Evolutionary conservation across 257 asterid genomes (phyloP), one percentile per base, ranked within the genome.

Genomic region (Apocynum venetum): DNA sequence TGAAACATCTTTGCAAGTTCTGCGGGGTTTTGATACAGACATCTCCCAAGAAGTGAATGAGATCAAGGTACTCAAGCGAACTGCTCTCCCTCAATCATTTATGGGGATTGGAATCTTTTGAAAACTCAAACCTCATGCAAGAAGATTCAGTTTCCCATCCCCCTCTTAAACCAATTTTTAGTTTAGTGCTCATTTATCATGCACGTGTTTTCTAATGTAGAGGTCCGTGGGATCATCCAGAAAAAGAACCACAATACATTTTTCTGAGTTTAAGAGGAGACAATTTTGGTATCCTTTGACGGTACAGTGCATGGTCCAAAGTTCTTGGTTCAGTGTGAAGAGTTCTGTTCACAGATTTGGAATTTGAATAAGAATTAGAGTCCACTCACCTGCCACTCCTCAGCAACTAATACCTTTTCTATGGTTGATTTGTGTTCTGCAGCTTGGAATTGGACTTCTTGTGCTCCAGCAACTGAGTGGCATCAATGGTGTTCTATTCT

Each of bases 381-480:
- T 55, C n/a, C 15, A 8, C 10, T 53, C 36, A 3, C 48, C n/a
- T 69, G 60, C 55, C 52, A 66, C 46, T 31, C 46, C 55, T 25
- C 55, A 41, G 14, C 47, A 19, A 43, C 38, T 43, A 57, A 76
- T 19, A 20, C 40, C 75, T 71, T 65, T 60, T 46, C 74, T 43
- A 75, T 71, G 59, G 35, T 64, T 44, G 44, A 59, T 57, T 36
- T 73, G 31, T 69, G 25, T 77, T 38, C 67, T 72, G 80, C 89
- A 93, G 97, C 80, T 94, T 6, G 98, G 98, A 83, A 89, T 92
- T 75, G 97, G 97, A 85, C 82, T 92, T 55, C 91, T 94, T 59
- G 78, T 90, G 82, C 91, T 94, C 79, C 98, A 94, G 85, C 98
- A 94, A 84, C 89, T 90, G 76, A 87, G 91, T 78, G 98, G 98